Base-by-base conservation (phyloP, 495 filamentous ascomycete species). In the Coniosporium apollinis region DNA sequence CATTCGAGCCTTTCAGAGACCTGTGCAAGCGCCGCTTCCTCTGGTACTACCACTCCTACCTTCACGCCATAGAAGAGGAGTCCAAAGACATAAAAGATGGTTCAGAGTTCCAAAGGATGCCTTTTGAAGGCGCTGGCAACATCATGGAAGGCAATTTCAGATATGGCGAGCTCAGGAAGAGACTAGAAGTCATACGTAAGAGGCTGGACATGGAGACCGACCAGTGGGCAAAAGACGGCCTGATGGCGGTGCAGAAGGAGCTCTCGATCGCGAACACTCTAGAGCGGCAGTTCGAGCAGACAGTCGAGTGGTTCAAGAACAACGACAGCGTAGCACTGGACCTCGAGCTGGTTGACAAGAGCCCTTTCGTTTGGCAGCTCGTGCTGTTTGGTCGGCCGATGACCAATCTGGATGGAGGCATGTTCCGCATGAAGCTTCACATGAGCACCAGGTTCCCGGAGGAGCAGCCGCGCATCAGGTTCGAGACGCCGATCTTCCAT, bases 31-130 rank as follows among this genome's bases (percentile, higher is more conserved):
- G 79, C 30, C 74, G 86, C 0, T 94, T 96, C 53, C 56, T 97
- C 11, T 96, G 91, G 89, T 96, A 97, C 52, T 85, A 82, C 48
- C 79, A 91, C 29, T 76, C 74, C 9, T 97, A 96, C 52, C 58
- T 86, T 16, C 55, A 64, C 6, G 67, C 75, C 5, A 77, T 93
- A 32, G 63, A 72, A 9, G 62, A 70, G 28, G 78, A 68, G 6
- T 67, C 72, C 37, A 54, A 53, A 38, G 70, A 67, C 45, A 64
- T 67, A 33, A 68, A 64, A 30, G 69, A 76, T 31, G 67, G 68
- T 10, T 57, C 69, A 20, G 44, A 49, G 3, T 96, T 96, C 46
- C 54, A 61, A 9, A 65, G 63, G 25, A 89, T 93, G 83, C 79
- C 79, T 1, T 97, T 97, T 44, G 89, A 97, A 48, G 65, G 66